A percentile compares a stretch with the other conserved stretches of the same genome.
phyloP scores from a whole-genome alignment of 2,329 filamentous ascomycete species.

The Oidium heveae region DNA sequence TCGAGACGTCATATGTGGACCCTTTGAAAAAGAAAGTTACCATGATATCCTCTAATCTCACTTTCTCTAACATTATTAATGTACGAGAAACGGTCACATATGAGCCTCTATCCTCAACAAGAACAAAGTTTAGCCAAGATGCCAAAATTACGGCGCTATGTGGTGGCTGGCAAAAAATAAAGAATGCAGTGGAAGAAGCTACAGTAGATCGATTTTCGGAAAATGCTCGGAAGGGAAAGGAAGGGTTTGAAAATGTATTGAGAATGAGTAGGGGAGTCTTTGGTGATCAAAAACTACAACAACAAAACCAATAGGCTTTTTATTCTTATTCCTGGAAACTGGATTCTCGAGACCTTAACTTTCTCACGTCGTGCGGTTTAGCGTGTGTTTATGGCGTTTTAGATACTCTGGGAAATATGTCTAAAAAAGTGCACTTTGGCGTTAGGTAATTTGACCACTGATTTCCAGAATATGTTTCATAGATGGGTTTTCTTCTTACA shows the following conservation, averaged over 20 bases:
- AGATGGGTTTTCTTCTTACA: too few species aligned
- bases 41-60: constrained; percentile 90
- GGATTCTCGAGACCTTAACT: constrained; percentile 1
- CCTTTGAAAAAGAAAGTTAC: constrained; percentile 63
- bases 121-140: constrained; percentile 65
- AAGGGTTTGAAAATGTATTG: constrained; percentile 86
- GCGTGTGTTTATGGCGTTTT: constrained; percentile 2
- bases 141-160: constrained; percentile 85
- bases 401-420: too few species aligned
- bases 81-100: constrained; percentile 89
- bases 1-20: constrained; percentile 90
- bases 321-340: not conserved
- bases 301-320: constrained; percentile 8
- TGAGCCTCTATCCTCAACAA: constrained; percentile 30
- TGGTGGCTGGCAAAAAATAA: constrained; percentile 91
- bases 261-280: constrained; percentile 85
- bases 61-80: constrained; percentile 68
- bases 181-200: constrained; percentile 84
- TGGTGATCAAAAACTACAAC: constrained; percentile 54
- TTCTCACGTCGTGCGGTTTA: not conserved
- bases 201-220: constrained; percentile 74
- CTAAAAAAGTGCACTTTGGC: too few species aligned
- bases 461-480: too few species aligned
- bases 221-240: constrained; percentile 70
- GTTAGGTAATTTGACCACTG: too few species aligned